A percentile compares a stretch with the other conserved stretches of the same genome.
These are phyloP conservation scores for Leptodermis oblonga DNA, from an alignment of 257 asterid genomes.

Conservation along the genomic window DNA sequence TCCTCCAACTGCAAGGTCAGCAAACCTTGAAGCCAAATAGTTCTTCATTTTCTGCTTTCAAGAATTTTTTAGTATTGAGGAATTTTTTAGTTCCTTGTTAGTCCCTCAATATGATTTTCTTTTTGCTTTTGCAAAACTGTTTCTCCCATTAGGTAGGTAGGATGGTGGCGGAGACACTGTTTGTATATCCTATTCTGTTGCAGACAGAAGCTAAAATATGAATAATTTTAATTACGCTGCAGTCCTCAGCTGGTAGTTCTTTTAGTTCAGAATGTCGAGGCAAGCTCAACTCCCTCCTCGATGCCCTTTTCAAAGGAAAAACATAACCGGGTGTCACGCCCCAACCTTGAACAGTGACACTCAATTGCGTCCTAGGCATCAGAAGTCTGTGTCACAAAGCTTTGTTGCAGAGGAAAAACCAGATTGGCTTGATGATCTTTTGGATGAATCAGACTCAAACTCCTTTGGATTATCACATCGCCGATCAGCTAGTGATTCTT, in stretches of 20 bases:
- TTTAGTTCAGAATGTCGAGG: constrained; percentile 49
- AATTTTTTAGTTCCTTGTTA: neutral
- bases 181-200: constrained; percentile 16
- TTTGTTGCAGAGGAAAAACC: constrained; percentile 54
- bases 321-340: constrained; percentile 20
- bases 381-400: constrained; percentile 42
- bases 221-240: constrained; percentile 16
- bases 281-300: constrained; percentile 89
- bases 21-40: neutral
- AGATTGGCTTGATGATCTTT: constrained; percentile 64
- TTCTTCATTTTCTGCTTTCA: neutral
- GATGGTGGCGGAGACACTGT: constrained; percentile 18
- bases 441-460: constrained; percentile 48
- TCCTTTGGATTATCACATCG: constrained; percentile 33
- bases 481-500: constrained; percentile 62
- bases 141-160: constrained; percentile 15
- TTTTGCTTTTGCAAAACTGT: neutral
- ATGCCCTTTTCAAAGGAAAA: constrained; percentile 73
- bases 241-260: constrained; percentile 32
- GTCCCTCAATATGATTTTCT: constrained; percentile 10
- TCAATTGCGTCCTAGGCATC: constrained; percentile 32
- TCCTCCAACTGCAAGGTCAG: neutral
- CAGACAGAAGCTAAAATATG: constrained; percentile 20
- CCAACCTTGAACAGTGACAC: constrained; percentile 28
- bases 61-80: neutral